phyloP scores from a whole-genome alignment of 2,329 filamentous ascomycete species.

The Neofusicoccum laricinum region DNA sequence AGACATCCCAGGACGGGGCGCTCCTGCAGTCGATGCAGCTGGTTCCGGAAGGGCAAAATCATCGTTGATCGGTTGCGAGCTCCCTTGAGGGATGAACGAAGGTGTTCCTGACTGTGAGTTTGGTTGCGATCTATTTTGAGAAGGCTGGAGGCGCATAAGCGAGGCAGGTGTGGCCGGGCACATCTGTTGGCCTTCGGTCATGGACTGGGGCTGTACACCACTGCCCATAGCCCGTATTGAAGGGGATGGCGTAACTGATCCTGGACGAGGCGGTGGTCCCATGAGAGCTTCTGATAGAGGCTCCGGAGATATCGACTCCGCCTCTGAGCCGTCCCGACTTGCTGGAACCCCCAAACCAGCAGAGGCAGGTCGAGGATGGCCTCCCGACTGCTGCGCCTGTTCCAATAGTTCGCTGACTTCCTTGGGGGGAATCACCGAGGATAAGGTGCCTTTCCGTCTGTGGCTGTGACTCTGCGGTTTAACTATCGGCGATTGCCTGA shows the following conservation, averaged over 20 bases:
- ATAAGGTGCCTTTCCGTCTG: constrained; percentile 43
- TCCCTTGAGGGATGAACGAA: constrained; percentile 25
- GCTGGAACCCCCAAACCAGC: constrained; percentile 20
- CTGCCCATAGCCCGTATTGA: constrained; percentile 53
- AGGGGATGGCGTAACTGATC: constrained; percentile 65
- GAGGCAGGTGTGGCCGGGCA: constrained; percentile 74
- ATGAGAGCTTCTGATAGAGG: constrained; percentile 46
- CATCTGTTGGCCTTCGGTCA: constrained; percentile 15
- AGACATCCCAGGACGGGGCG: constrained; percentile 47
- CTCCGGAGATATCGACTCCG: constrained; percentile 51
- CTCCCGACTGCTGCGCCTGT: constrained; percentile 31
- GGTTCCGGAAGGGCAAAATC: constrained; percentile 74
- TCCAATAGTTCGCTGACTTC: constrained; percentile 42
- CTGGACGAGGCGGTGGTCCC: constrained; percentile 62
- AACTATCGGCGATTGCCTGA: constrained; percentile 70
- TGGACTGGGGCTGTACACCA: constrained; percentile 32
- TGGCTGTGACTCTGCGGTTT: constrained; percentile 54
- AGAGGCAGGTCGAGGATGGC: constrained; percentile 18
- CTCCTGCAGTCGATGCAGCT: constrained; percentile 44
- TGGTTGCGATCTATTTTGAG: constrained; percentile 17
- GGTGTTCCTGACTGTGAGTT: constrained; percentile 7
- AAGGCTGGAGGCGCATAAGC: constrained; percentile 61
- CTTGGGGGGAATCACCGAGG: constrained; percentile 44
- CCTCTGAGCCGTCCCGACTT: constrained; percentile 41
- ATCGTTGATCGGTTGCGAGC: constrained; percentile 46